Evolutionary conservation across 2,329 filamentous ascomycete genomes (phyloP), one percentile per base, ranked within the genome.

Genomic region (Penicillium sp.): DNA sequence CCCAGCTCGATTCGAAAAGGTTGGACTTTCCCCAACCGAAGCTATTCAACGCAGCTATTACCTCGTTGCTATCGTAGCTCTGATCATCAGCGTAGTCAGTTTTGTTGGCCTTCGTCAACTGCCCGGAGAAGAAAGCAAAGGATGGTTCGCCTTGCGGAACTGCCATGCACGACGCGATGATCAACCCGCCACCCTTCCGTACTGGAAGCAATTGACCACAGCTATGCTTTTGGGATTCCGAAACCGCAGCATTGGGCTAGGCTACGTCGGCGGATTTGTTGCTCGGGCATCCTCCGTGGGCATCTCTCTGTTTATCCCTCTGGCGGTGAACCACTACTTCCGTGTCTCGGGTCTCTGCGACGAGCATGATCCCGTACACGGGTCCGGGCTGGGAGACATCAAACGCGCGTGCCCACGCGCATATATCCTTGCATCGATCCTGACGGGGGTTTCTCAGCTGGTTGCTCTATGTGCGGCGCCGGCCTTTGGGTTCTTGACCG

Each of bases 221-320:
- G 82, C 89, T 33, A 71, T 92, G 64, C 64, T 85, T 6, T 81
- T 96, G 11, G 92, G 89, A 14, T 85, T 91, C 65, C 85, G 79
- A 8, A 89, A 95, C 69, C 81, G 85, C 9, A 84, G 89, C 63
- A 96, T 99, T 58, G 87, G 86, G 18, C 81, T 97, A 0, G 93
- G 89, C 26, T 99, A 97, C 68, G 78, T 97, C 0, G 94, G 93
- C 59, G 94, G 94, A 1, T 97, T 97, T 67, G 93, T 99, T 2
- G 93, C 92, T 9, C 86, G 94, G 53, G 92, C 94, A 7, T 97
- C 92, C 0, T 96, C 92, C 0, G 94, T 99, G 5, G 93, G 90
- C 50, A 96, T 99, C 61, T 95, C 91, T 0, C 83, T 97, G 6
- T 99, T 97, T 75, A 89, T 99, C 51, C 94, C 94, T 0, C 82